Percentiles rank a stretch among this genome's conserved stretches.
These are phyloP conservation scores for Phaseolus lunatus DNA, from an alignment of 306 rosid species.

Conservation along the genomic window DNA sequence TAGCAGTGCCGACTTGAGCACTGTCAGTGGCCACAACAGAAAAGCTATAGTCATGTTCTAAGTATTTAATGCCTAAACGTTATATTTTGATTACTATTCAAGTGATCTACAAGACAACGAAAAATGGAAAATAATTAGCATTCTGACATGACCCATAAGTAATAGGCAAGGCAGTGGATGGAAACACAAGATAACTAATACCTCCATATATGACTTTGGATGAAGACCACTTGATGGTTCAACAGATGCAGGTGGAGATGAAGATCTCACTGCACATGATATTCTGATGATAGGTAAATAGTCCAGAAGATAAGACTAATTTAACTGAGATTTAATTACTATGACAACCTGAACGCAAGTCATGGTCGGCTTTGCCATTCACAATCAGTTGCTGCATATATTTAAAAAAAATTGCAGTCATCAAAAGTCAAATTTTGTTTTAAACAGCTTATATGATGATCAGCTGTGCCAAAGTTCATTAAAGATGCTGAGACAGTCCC, in stretches of 20 bases:
- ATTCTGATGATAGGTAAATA: slow-evolving; percentile 35
- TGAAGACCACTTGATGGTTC: slow-evolving; percentile 79
- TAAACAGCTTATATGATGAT: slow-evolving; percentile 35
- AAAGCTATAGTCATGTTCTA: slow-evolving; percentile 25
- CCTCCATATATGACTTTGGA: slow-evolving; percentile 85
- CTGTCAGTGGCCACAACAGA: slow-evolving; percentile 5
- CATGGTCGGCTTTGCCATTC: slow-evolving; percentile 74
- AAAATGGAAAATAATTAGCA: not conserved
- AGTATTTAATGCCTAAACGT: slow-evolving; percentile 16
- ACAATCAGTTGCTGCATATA: slow-evolving; percentile 66
- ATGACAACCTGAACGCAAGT: slow-evolving; percentile 67
- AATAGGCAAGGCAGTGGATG: slow-evolving; percentile 29
- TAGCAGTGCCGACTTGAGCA: slow-evolving; percentile 20
- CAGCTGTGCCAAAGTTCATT: slow-evolving; percentile 24
- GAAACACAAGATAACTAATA: slow-evolving; percentile 43
- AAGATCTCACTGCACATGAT: slow-evolving; percentile 75
- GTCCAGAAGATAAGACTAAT: slow-evolving; percentile 31
- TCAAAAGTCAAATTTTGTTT: slow-evolving; percentile 24
- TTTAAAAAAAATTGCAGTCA: slow-evolving; percentile 32
- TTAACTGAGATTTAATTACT: slow-evolving; percentile 30
- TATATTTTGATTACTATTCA: slow-evolving; percentile 10
- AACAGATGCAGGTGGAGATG: slow-evolving; percentile 71
- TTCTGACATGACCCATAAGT: not conserved
- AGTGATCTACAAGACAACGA: slow-evolving; percentile 15
- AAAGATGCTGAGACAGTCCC: slow-evolving; percentile 26